Evolutionary conservation across 2,329 filamentous ascomycete species (phyloP).

Genomic region (Grosmannia clavigera): DNA sequence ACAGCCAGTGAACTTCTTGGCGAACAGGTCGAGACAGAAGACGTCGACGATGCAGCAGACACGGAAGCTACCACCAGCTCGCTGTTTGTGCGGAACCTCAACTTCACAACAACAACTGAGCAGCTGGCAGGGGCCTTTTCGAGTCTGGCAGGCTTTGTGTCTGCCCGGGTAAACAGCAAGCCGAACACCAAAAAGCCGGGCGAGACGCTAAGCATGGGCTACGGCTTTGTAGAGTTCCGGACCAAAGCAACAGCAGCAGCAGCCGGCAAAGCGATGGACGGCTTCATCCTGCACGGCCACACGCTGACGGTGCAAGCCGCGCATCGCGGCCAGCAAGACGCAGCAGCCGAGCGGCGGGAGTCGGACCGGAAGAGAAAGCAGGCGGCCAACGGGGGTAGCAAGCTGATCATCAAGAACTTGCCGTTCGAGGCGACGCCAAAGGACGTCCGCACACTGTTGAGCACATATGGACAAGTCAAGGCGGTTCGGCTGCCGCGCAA

Average conservation of each 20-base stretch:
- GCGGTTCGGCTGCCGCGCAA: conserved; percentile 93
- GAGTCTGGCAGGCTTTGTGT: conserved; percentile 75
- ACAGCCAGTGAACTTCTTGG: conserved; percentile 7
- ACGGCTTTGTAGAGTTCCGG: conserved; percentile 85
- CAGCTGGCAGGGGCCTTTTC: conserved; percentile 66
- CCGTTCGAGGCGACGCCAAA: conserved; percentile 93
- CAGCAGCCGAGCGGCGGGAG: conserved; percentile 72
- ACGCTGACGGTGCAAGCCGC: conserved; percentile 75
- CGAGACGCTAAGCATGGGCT: conserved; percentile 89
- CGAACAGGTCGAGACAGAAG: neutral
- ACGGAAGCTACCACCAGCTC: conserved; percentile 59
- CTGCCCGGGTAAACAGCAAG: conserved; percentile 85
- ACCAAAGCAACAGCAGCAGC: conserved; percentile 66
- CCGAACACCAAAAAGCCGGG: conserved; percentile 82
- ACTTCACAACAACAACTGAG: conserved; percentile 75
- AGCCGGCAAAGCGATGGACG: conserved; percentile 77
- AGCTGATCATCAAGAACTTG: conserved; percentile 96
- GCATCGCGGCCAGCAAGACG: conserved; percentile 67
- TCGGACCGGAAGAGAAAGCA: conserved; percentile 75
- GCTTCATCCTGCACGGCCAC: conserved; percentile 75
- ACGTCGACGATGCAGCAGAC: neutral
- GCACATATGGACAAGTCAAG: conserved; percentile 81
- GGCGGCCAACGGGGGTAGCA: conserved; percentile 58
- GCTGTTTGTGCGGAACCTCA: conserved; percentile 86
- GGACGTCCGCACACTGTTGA: conserved; percentile 75